Evolutionary conservation across 306 rosid species (phyloP).

Genomic region (Vigna nakashimae): DNA sequence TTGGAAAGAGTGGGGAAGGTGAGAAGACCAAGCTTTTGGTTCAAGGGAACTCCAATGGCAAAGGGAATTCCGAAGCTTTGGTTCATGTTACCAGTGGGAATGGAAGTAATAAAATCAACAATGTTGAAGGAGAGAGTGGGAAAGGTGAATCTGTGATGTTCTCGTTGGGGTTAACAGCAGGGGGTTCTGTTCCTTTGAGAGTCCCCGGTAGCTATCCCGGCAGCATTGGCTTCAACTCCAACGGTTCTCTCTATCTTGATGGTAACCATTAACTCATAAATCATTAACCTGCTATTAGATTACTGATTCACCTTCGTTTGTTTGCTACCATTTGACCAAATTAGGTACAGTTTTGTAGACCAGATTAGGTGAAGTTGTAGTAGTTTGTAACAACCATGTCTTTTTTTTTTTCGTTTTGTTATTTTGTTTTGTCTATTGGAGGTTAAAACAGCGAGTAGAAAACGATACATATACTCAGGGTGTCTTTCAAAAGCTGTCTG

Average conservation of each 20-base stretch:
- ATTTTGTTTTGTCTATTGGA: not conserved
- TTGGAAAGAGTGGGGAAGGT: constrained; percentile 61
- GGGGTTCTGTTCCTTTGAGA: constrained; percentile 64
- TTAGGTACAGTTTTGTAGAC: constrained; percentile 22
- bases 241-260: constrained; percentile 88
- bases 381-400: not conserved
- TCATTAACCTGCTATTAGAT: not conserved
- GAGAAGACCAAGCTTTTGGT: constrained; percentile 78
- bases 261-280: constrained; percentile 54
- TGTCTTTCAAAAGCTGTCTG: not conserved
- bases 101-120: constrained; percentile 50
- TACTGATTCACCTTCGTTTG: not conserved
- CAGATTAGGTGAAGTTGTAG: not conserved
- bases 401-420: not conserved
- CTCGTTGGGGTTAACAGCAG: constrained; percentile 73
- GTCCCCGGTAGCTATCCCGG: constrained; percentile 86
- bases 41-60: constrained; percentile 53
- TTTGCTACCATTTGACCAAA: not conserved
- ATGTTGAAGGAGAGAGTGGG: constrained; percentile 63
- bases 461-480: not conserved
- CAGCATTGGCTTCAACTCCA: constrained; percentile 93
- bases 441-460: not conserved
- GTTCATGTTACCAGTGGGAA: constrained; percentile 57
- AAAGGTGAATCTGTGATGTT: constrained; percentile 58
- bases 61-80: constrained; percentile 67